phyloP scores from a whole-genome alignment of 2,329 filamentous ascomycete genomes.

The Pezicula carpinea region DNA sequence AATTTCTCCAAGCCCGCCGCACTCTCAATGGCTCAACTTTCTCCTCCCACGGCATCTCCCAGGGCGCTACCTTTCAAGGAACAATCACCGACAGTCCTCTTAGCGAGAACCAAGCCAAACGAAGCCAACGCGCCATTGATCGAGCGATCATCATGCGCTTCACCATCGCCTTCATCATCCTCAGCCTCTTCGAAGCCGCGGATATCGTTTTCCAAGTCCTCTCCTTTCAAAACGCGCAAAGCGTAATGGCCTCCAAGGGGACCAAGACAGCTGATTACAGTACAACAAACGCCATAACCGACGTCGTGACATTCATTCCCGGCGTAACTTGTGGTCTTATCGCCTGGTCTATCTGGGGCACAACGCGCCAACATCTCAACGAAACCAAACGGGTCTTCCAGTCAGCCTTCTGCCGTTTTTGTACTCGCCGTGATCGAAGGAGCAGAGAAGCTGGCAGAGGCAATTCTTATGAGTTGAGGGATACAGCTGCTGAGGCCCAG shows the following conservation, averaged over 20 bases:
- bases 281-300: not conserved
- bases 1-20: not conserved
- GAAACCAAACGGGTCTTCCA: not conserved
- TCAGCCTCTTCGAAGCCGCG: slow-evolving; percentile 3
- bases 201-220: slow-evolving; percentile 6
- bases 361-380: not conserved
- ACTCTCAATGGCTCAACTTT: not conserved
- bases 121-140: not conserved
- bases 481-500: not conserved
- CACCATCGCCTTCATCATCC: slow-evolving; percentile 4
- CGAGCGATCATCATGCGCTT: slow-evolving; percentile 8
- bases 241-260: not conserved
- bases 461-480: not conserved
- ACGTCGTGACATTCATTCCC: slow-evolving; percentile 3
- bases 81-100: not conserved
- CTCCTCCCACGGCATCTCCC: not conserved
- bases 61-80: not conserved
- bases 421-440: not conserved
- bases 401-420: not conserved
- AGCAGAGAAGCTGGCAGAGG: not conserved
- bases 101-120: not conserved
- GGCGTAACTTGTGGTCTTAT: slow-evolving; percentile 4
- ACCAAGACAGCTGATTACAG: not conserved
- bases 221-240: not conserved
- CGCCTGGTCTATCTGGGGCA: slow-evolving; percentile 4